phyloP scores from a whole-genome alignment of 2,329 filamentous ascomycete species.

The Davidsoniella eucalypti region DNA sequence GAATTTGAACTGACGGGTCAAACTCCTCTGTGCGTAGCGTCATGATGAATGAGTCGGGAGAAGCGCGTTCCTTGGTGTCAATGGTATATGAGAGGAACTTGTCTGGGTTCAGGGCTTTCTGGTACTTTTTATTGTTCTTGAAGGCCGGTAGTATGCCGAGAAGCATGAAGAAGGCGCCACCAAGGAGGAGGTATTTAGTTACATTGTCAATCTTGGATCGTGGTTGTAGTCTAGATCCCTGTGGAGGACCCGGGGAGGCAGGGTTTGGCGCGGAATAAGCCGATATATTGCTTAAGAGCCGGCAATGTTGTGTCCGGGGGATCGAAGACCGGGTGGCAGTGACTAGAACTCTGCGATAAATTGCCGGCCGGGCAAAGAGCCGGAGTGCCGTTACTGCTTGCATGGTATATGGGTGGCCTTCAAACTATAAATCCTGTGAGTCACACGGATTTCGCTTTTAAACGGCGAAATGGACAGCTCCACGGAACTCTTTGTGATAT shows the following conservation, averaged over 20 bases:
- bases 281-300: background rate
- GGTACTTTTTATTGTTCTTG: slow-evolving; percentile 9
- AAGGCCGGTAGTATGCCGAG: slow-evolving; percentile 8
- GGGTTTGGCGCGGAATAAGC: background rate
- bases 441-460: background rate
- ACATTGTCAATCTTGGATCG: slow-evolving; percentile 8
- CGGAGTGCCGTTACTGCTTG: background rate
- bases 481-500: background rate
- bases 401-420: background rate
- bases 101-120: slow-evolving; percentile 33
- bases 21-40: slow-evolving; percentile 33
- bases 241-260: background rate
- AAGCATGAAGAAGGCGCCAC: slow-evolving; percentile 11
- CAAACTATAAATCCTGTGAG: background rate
- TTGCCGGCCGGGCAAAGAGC: background rate
- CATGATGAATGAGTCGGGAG: slow-evolving; percentile 52
- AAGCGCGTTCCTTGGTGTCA: slow-evolving; percentile 42
- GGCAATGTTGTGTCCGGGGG: background rate
- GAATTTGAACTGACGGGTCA: slow-evolving; percentile 14
- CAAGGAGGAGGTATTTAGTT: slow-evolving; percentile 10
- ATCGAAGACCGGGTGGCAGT: background rate
- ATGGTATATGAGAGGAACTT: slow-evolving; percentile 53
- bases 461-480: background rate
- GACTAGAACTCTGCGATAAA: background rate
- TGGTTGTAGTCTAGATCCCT: background rate